Percentiles rank a stretch among this genome's conserved stretches.
Conservation (phyloP, 2,329 filamentous ascomycete genomes). For the Ophiostoma triangulosporum region DNA sequence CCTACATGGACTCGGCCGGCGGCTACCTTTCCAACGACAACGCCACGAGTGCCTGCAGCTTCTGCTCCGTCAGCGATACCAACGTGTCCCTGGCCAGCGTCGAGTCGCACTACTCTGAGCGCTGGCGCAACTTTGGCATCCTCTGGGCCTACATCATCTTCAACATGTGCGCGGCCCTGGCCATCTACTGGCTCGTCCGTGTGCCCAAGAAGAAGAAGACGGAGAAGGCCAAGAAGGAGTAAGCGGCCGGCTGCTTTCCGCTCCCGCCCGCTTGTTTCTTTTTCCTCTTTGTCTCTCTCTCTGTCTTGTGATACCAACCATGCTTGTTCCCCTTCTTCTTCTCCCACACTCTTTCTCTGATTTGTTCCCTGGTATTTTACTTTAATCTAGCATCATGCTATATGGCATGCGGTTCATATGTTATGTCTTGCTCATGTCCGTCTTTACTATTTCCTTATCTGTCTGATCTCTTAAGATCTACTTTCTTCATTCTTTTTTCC, state of each 20-base stretch:
- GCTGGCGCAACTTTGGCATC: constrained; percentile 57
- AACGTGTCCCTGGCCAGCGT: constrained; percentile 37
- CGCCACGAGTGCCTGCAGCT: constrained; percentile 39
- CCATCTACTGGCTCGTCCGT: constrained; percentile 16
- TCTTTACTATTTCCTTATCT: neutral
- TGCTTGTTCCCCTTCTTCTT: neutral
- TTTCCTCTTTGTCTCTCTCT: neutral
- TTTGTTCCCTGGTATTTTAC: neutral
- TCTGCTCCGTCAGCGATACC: constrained; percentile 37
- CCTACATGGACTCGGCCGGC: constrained; percentile 33
- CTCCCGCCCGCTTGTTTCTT: no score
- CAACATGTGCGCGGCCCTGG: constrained; percentile 34
- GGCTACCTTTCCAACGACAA: constrained; percentile 40
- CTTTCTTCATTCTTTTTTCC: no score
- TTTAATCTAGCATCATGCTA: neutral
- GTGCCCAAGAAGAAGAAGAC: constrained; percentile 15
- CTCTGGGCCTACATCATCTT: constrained; percentile 40
- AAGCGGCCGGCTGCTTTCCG: neutral
- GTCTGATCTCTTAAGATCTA: neutral
- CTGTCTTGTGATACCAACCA: neutral
- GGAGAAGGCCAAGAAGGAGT: constrained; percentile 14
- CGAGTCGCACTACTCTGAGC: constrained; percentile 38
- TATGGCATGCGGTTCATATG: neutral
- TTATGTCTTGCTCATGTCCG: neutral
- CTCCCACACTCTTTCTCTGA: neutral